These are phyloP conservation scores for Monilinia fructicola DNA, from an alignment of 2,329 filamentous ascomycete genomes.

Conservation along the genomic window DNA sequence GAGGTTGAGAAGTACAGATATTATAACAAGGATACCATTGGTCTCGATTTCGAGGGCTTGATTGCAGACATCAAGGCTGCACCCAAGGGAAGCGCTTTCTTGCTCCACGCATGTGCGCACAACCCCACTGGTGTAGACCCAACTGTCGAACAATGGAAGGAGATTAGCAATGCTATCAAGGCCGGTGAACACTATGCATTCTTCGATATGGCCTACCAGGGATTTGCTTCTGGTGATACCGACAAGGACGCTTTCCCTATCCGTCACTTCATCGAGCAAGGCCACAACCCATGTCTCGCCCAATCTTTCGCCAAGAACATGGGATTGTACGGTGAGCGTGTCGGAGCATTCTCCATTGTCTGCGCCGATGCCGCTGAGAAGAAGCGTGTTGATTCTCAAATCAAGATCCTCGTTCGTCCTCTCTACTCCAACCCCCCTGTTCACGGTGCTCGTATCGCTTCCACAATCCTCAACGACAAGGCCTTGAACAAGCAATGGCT, in stretches of 20 bases:
- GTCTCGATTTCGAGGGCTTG: conserved; percentile 94
- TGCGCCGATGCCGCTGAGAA: conserved; percentile 84
- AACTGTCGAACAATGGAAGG: conserved; percentile 84
- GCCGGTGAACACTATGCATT: conserved; percentile 86
- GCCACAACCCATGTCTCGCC: conserved; percentile 82
- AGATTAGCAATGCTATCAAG: conserved; percentile 87
- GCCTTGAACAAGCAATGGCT: conserved; percentile 92
- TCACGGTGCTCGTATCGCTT: conserved; percentile 91
- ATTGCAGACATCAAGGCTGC: conserved; percentile 86
- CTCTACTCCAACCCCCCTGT: conserved; percentile 98
- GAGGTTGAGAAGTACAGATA: conserved; percentile 95
- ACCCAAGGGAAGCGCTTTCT: conserved; percentile 81
- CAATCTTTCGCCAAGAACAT: conserved; percentile 99
- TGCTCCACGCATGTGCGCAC: conserved; percentile 96
- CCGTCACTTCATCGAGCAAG: conserved; percentile 88
- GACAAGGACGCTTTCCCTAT: conserved; percentile 92
- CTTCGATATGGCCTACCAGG: conserved; percentile 99
- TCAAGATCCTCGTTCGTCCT: conserved; percentile 97
- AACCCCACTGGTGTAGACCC: conserved; percentile 98
- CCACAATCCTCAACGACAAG: conserved; percentile 84
- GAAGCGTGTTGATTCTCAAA: conserved; percentile 92
- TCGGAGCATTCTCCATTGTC: conserved; percentile 93
- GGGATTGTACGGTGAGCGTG: conserved; percentile 98
- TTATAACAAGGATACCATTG: conserved; percentile 99
- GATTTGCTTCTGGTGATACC: conserved; percentile 90